Base-by-base conservation (phyloP, 2,329 filamentous ascomycete species). In the Epichloe coenophiala region DNA sequence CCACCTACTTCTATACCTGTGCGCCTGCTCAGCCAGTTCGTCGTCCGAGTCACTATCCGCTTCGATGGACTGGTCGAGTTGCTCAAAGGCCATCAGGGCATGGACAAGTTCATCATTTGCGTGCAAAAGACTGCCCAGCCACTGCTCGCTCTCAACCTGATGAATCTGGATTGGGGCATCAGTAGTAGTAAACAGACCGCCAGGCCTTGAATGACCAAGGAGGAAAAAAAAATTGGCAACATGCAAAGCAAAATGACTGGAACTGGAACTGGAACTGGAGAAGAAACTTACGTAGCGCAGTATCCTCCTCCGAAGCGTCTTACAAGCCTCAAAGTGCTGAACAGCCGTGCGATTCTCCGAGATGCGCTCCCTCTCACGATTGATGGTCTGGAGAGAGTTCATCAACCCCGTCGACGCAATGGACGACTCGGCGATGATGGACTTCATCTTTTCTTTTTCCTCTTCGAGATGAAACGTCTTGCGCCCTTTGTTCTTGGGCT, bases 61-160 rank as follows among this genome's bases (percentile, higher is more conserved):
- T 56, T 88, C 85, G 55, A 91, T 86, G 45, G 86, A 89, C 54
- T 84, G 82, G 63, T 98, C 91, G 55, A 97, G 79, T 59, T 96
- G 87, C 67, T 97, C 91, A 62, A 89, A 98, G 0, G 89, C 86
- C 80, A 95, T 95, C 51, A 98, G 75, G 1, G 90, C 88, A 54
- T 84, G 84, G 40, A 97, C 87, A n/a, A 98, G 82, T 66, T 95
- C 87, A 60, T 98, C 93, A 60, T 98, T 97, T 56, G 91, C 90
- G 60, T 93, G 88, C 17, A 98, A 81, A 4, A 98, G 75, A 54
- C 88, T 84, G 41, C 91, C 93, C 8, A 98, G 82, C 75, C 86
- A 96, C 61, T 97, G 83, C 61, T 97, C 91, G 8, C 82, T 84
- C 63, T 95, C 88, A 12, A 97, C 85, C 47, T 89, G 78, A 62